Percentiles rank a stretch among this genome's conserved stretches.
Evolutionary conservation across 345 rosid species (phyloP).

Genomic region (Eucalyptus erythrocorys): DNA sequence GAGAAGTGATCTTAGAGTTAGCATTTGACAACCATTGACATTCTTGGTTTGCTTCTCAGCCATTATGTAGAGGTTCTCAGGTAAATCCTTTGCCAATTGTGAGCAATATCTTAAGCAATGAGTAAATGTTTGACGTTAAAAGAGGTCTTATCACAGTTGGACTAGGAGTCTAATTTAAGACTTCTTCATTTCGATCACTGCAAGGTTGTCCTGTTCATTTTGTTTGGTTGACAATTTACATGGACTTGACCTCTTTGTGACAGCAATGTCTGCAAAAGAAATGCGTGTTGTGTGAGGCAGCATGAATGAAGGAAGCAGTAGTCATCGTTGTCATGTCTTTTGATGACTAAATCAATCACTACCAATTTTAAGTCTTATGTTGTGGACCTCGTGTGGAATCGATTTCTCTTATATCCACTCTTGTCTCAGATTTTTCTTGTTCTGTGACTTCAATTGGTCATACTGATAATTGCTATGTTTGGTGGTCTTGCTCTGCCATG

Average conservation of each 20-base stretch:
- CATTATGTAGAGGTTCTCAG: no score
- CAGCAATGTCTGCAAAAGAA: background rate
- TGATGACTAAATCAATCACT: no score
- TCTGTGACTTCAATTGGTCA: background rate
- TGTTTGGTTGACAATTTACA: background rate
- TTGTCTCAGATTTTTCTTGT: background rate
- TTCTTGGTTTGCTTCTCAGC: no score
- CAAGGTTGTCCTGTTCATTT: background rate
- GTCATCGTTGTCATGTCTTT: accelerated
- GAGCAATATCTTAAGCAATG: background rate
- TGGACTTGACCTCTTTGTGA: background rate
- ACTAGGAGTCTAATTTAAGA: no score
- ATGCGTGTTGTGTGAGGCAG: background rate
- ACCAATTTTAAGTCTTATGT: background rate
- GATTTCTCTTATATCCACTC: background rate
- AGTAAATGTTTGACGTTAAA: no score
- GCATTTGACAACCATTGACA: background rate
- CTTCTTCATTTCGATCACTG: no score
- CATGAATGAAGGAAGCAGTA: background rate
- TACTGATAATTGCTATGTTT: background rate
- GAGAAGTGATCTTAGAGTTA: no score
- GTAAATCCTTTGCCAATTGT: no score
- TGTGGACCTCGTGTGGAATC: background rate
- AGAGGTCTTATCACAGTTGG: no score
- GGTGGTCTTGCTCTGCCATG: background rate